These are phyloP conservation scores for Syncephalastrum monosporum DNA, from an alignment of 371 early-diverging fungal genomes.

Conservation along the genomic window DNA sequence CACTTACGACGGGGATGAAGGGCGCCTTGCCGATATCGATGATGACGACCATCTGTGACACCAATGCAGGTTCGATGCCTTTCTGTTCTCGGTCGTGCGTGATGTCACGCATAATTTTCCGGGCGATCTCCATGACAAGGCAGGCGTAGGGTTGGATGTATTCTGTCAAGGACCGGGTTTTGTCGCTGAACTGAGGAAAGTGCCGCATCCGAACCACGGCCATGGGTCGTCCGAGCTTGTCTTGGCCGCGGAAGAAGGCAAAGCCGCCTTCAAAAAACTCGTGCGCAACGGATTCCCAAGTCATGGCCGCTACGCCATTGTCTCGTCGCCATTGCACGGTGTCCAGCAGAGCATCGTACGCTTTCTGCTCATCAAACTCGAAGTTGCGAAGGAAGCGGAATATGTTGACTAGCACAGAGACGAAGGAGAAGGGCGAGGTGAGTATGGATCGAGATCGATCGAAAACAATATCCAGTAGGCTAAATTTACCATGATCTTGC, in stretches of 20 bases:
- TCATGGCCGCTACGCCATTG: constrained; percentile 21
- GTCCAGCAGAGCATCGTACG: constrained; percentile 25
- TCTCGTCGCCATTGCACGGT: constrained; percentile 47
- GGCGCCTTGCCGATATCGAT: constrained; percentile 44
- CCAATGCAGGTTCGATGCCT: constrained; percentile 19
- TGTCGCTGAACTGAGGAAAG: constrained; percentile 40
- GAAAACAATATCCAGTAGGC: too few species aligned
- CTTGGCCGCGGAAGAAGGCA: constrained; percentile 46
- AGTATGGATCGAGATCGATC: not conserved
- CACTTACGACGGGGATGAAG: constrained; percentile 35
- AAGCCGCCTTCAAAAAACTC: constrained; percentile 38
- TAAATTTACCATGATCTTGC: too few species aligned
- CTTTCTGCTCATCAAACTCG: constrained; percentile 14
- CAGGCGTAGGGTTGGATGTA: constrained; percentile 36
- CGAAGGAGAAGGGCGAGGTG: not conserved
- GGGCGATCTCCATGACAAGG: constrained; percentile 45
- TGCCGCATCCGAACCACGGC: constrained; percentile 43
- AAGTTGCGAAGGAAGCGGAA: constrained; percentile 23
- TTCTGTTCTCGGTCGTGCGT: constrained; percentile 19
- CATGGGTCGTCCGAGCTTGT: constrained; percentile 40
- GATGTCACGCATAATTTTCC: constrained; percentile 35
- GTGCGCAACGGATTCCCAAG: constrained; percentile 24
- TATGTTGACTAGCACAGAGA: constrained; percentile 18
- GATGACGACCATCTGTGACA: constrained; percentile 35
- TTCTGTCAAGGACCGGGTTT: constrained; percentile 26